Evolutionary conservation across 345 rosid species (phyloP).

Genomic region (Citrus unshiu): DNA sequence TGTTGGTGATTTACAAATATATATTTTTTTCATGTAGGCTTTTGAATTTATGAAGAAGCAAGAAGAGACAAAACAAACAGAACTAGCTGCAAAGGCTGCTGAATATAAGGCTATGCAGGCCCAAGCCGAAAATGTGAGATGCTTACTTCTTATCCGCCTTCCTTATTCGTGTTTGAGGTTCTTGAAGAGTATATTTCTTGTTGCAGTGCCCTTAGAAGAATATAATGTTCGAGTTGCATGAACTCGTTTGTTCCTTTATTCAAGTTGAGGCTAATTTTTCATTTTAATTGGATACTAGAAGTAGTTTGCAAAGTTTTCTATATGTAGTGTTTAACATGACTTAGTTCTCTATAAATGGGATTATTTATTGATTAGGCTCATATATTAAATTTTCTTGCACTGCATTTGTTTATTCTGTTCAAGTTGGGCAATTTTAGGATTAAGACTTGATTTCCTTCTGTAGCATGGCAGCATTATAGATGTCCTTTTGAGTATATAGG

Average conservation of each 20-base stretch:
- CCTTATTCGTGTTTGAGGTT: background rate
- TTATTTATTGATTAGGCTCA: background rate
- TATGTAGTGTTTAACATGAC: background rate
- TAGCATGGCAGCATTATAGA: background rate
- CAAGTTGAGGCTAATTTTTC: background rate
- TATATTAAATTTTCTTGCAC: background rate
- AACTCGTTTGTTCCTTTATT: background rate
- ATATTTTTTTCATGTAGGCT: conserved; percentile 33
- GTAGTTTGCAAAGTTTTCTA: background rate
- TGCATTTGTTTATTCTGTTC: background rate
- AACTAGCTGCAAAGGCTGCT: conserved; percentile 56
- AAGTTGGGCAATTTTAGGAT: background rate
- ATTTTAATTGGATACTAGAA: background rate
- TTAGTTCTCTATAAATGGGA: background rate
- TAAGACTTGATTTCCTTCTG: background rate
- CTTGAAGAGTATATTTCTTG: no score
- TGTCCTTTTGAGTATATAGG: background rate
- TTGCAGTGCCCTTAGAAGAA: no score
- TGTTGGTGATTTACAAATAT: background rate
- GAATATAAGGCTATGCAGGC: conserved; percentile 87
- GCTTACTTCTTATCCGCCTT: background rate
- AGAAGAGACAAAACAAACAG: conserved; percentile 81
- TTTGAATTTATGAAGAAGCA: conserved; percentile 73
- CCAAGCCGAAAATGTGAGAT: conserved; percentile 83
- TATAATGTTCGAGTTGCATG: background rate